Evolutionary conservation across 2,329 filamentous ascomycete species (phyloP).

Genomic region (Graphilbum fragrans): DNA sequence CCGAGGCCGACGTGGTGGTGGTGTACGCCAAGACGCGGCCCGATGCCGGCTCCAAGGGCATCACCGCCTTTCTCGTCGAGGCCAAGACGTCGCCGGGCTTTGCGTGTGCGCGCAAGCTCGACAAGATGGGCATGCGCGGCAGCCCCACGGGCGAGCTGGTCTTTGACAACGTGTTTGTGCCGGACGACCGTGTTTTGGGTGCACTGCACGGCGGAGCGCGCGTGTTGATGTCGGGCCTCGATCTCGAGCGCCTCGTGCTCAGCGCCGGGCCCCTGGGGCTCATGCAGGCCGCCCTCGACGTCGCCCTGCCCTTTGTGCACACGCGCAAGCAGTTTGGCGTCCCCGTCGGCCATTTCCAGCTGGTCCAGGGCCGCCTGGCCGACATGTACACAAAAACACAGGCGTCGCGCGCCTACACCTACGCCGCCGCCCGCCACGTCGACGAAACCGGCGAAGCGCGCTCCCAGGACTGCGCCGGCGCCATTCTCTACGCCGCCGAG

Average conservation of each 20-base stretch:
- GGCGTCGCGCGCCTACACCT: slow-evolving; percentile 77
- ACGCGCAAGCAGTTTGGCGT: slow-evolving; percentile 76
- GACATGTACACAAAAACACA: slow-evolving; percentile 96
- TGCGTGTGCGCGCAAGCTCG: slow-evolving; percentile 77
- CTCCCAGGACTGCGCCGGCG: slow-evolving; percentile 89
- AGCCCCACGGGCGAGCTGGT: slow-evolving; percentile 92
- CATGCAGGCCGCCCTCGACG: slow-evolving; percentile 85
- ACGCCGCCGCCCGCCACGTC: slow-evolving; percentile 64
- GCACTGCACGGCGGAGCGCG: slow-evolving; percentile 68
- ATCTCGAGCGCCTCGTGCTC: slow-evolving; percentile 85
- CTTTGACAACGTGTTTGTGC: slow-evolving; percentile 85
- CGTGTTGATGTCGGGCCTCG: slow-evolving; percentile 92
- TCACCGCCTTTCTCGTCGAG: slow-evolving; percentile 88
- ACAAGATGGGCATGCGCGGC: slow-evolving; percentile 97
- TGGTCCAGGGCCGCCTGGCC: slow-evolving; percentile 84
- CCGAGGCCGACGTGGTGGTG: slow-evolving; percentile 82
- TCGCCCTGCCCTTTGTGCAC: slow-evolving; percentile 80
- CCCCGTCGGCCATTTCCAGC: slow-evolving; percentile 84
- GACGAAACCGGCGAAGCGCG: slow-evolving; percentile 63
- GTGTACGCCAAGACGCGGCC: slow-evolving; percentile 96
- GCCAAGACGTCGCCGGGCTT: slow-evolving; percentile 55
- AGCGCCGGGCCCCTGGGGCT: slow-evolving; percentile 83
- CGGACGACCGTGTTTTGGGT: slow-evolving; percentile 69
- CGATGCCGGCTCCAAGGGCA: slow-evolving; percentile 70
- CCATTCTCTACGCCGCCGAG: slow-evolving; percentile 88